Evolutionary conservation across 75 land plant species (phyloP).

Genomic region (Cupressus sempervirens): DNA sequence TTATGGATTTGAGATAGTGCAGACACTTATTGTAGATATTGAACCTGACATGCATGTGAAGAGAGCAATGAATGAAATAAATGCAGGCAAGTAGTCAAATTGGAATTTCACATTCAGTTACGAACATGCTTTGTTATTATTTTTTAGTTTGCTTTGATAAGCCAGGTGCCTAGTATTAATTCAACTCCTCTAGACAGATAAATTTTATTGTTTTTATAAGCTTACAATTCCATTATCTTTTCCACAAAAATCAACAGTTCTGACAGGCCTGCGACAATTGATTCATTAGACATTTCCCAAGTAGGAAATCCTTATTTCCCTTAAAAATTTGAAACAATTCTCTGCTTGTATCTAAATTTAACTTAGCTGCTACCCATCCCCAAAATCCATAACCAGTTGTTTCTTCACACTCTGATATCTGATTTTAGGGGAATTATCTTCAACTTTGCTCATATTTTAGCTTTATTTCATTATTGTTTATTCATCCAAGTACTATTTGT

Average conservation of each 20-base stretch:
- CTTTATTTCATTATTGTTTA: not conserved
- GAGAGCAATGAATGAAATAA: constrained; percentile 70
- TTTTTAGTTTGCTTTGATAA: too few species aligned
- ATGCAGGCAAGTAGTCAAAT: constrained; percentile 44
- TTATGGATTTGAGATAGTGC: constrained; percentile 65
- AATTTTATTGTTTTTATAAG: too few species aligned
- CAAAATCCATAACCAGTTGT: too few species aligned
- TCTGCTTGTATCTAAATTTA: too few species aligned
- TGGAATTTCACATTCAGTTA: not conserved
- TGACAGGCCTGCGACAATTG: not conserved
- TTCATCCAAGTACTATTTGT: not conserved
- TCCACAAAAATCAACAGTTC: too few species aligned
- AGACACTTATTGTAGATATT: constrained; percentile 59
- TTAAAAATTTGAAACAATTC: too few species aligned
- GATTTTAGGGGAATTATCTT: too few species aligned
- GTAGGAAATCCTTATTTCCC: not conserved
- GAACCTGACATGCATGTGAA: constrained; percentile 45
- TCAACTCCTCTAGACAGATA: not conserved
- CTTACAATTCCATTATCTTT: too few species aligned
- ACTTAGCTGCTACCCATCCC: not conserved
- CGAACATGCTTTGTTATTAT: too few species aligned
- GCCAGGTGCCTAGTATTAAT: too few species aligned
- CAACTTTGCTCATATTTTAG: not conserved
- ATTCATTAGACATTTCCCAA: not conserved
- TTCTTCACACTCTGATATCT: not conserved